Evolutionary conservation across 2,329 filamentous ascomycete species (phyloP), one percentile per base, ranked within the genome.

Genomic region (Ceratocystis huliohia): DNA sequence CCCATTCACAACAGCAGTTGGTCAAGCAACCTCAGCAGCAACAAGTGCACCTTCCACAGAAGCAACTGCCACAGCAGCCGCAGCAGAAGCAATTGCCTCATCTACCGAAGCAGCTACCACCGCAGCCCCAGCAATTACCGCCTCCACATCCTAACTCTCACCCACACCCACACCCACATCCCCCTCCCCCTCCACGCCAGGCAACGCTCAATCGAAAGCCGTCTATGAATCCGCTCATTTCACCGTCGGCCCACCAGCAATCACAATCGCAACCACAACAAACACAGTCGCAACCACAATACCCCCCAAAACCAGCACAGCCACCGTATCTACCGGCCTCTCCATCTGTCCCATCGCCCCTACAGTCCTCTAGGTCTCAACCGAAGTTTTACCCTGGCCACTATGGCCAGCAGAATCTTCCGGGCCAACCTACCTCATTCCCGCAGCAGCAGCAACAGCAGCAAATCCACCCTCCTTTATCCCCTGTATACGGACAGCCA

Each of bases 281-380:
- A 10, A 48, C 41, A 22, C 66, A 67, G 45, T 57, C 63, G 45
- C 63, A 65, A n/a, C 37, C 10, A 62, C 64, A 66, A 41, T 15
- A 41, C 37, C 37, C 37, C 17, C 61, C 53, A 56, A 41, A 20
- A 46, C 63, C 33, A 10, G 20, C 56, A n/a, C 56, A 61, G 22
- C 30, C 63, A 2, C 44, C 30, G 20, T 56, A 48, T 30, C 67
- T 25, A 3, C 65, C 56, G 15, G 15, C 15, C 17, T 50, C 61
- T 22, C 57, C 45, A 20, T 37, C 63, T 37, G 20, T 48, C 6
- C 17, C 64, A 20, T 15, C 66, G 22, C 17, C 7, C 4, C 1
- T 63, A 5, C 56, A 37, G 8, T 44, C 45, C 17, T 37, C 48
- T 5, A 25, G 15, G 50, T 48, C 63, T 2, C 63, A 57, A 37